These are phyloP conservation scores for Raffaelea deltoideospora DNA, from an alignment of 2,329 filamentous ascomycete species.

Conservation along the genomic window DNA sequence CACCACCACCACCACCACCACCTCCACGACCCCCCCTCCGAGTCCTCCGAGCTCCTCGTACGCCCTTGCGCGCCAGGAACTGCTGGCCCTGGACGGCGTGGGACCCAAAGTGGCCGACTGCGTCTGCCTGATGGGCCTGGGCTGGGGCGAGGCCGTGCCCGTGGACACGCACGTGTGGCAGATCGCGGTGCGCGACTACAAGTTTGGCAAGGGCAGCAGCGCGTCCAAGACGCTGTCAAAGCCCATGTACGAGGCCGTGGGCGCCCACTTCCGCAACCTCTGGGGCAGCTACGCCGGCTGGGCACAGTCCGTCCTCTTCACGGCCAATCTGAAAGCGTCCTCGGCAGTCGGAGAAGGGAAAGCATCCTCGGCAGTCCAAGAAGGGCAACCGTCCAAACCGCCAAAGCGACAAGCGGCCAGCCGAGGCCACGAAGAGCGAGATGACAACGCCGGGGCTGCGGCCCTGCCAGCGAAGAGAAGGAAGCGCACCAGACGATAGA, in stretches of 20 bases:
- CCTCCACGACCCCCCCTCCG: no score
- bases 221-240: slow-evolving; percentile 73
- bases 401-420: no score
- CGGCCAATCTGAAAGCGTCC: slow-evolving; percentile 78
- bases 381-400: no score
- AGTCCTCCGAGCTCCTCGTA: slow-evolving; percentile 41
- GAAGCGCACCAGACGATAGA: no score
- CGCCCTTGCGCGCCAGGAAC: slow-evolving; percentile 61
- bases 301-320: slow-evolving; percentile 95
- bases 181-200: slow-evolving; percentile 92
- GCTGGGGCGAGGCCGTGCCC: slow-evolving; percentile 89
- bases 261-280: slow-evolving; percentile 71
- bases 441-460: no score
- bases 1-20: no score
- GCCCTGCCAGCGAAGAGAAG: no score
- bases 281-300: slow-evolving; percentile 94
- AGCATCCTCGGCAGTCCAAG: no score
- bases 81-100: slow-evolving; percentile 71
- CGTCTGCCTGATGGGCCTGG: slow-evolving; percentile 88
- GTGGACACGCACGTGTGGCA: slow-evolving; percentile 99
- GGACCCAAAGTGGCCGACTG: slow-evolving; percentile 96
- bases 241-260: slow-evolving; percentile 75
- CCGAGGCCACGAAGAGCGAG: no score
- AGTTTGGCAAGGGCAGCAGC: slow-evolving; percentile 56
- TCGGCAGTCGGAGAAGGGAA: slow-evolving; percentile 27